A percentile compares a stretch with the other conserved stretches of the same genome.
phyloP scores from a whole-genome alignment of 768 basidiomycete genomes.

The Cyclocybe cylindracea region DNA sequence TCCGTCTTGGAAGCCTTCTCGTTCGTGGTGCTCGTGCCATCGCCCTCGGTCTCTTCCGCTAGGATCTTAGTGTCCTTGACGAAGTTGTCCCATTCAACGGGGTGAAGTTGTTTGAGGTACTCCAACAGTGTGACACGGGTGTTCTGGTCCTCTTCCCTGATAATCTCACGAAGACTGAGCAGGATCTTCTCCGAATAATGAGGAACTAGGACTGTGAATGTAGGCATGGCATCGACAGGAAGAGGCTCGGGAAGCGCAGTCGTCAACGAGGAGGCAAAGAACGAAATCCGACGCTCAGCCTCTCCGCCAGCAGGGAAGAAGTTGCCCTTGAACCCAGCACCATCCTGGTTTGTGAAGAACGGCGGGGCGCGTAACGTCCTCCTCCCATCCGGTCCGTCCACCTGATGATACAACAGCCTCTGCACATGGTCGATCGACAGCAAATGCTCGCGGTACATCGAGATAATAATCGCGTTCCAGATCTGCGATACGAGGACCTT shows the following conservation, averaged over 20 bases:
- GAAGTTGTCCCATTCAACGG: constrained; percentile 99
- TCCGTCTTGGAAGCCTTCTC: constrained; percentile 83
- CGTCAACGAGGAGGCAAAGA: constrained; percentile 97
- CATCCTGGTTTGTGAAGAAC: constrained; percentile 94
- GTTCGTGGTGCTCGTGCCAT: constrained; percentile 57
- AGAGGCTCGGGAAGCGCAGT: constrained; percentile 94
- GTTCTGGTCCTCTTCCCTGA: constrained; percentile 94
- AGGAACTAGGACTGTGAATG: constrained; percentile 98
- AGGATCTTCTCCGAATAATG: constrained; percentile 99
- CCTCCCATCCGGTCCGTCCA: constrained; percentile 85
- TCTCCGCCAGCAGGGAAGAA: constrained; percentile 96
- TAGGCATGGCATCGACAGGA: constrained; percentile 98
- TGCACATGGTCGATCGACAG: constrained; percentile 98
- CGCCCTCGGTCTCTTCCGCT: constrained; percentile 80
- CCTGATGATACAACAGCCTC: constrained; percentile 95
- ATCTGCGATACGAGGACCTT: constrained; percentile 99
- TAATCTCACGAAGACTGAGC: constrained; percentile 95
- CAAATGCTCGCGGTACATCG: constrained; percentile 99
- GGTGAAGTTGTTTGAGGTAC: constrained; percentile 97
- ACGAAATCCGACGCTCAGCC: constrained; percentile 96
- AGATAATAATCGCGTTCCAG: constrained; percentile 99
- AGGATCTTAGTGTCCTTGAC: constrained; percentile 99
- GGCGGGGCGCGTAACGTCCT: constrained; percentile 94
- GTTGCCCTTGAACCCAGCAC: constrained; percentile 66
- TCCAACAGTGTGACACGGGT: constrained; percentile 97